Percentiles rank a stretch among this genome's conserved stretches.
phyloP scores from a whole-genome alignment of 1,284 basidiomycete genomes.

The Paramarasmius palmivorus region DNA sequence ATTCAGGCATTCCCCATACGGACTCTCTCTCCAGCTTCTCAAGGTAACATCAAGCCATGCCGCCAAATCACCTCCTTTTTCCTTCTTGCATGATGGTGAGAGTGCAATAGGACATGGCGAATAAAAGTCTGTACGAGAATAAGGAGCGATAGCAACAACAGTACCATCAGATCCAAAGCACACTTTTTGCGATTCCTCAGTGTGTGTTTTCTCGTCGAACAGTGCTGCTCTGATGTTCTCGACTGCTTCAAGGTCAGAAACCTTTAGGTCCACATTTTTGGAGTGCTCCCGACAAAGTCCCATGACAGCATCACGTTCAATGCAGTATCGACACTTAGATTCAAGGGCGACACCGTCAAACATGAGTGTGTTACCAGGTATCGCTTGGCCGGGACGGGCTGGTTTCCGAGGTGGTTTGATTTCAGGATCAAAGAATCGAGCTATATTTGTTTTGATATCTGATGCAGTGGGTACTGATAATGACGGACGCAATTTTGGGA shows the following conservation, averaged over 20 bases:
- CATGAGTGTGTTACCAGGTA: slow-evolving; percentile 21
- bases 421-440: slow-evolving; percentile 17
- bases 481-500: slow-evolving; percentile 18
- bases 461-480: slow-evolving; percentile 16
- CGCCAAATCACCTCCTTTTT: slow-evolving; percentile 19
- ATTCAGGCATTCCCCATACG: slow-evolving; percentile 18
- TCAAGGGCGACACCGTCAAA: slow-evolving; percentile 29
- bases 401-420: slow-evolving; percentile 16
- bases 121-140: slow-evolving; percentile 21
- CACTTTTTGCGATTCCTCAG: slow-evolving; percentile 1
- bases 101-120: slow-evolving; percentile 19
- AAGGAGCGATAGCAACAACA: slow-evolving; percentile 25
- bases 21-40: slow-evolving; percentile 14
- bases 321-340: not conserved
- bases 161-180: slow-evolving; percentile 27
- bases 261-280: slow-evolving; percentile 12
- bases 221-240: slow-evolving; percentile 6
- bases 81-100: slow-evolving; percentile 26
- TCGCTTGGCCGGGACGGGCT: no score
- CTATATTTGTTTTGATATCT: slow-evolving; percentile 22
- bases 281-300: slow-evolving; percentile 11
- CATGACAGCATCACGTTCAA: no score
- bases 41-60: slow-evolving; percentile 19
- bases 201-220: not conserved
- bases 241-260: slow-evolving; percentile 16